Evolutionary conservation across 176 grass and related monocot species (phyloP).

Genomic region (Elaeis guineensis): DNA sequence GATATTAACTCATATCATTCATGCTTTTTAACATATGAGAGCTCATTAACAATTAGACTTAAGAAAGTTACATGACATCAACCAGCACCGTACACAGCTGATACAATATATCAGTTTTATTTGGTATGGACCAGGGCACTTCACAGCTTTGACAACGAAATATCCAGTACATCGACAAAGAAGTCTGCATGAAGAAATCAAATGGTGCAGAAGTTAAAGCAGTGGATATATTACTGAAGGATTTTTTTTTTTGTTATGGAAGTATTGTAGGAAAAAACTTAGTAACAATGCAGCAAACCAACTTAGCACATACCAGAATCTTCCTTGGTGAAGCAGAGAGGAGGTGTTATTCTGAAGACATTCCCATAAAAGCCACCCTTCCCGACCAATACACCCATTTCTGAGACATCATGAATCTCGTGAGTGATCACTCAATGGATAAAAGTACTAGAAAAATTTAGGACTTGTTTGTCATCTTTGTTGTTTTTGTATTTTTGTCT

Average conservation of each 20-base stretch:
- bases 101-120: too few species aligned
- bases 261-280: neutral
- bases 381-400: conserved; percentile 86
- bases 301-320: conserved; percentile 46
- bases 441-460: too few species aligned
- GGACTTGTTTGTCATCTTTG: too few species aligned
- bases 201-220: too few species aligned
- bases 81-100: too few species aligned
- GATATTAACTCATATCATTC: too few species aligned
- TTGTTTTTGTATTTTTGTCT: too few species aligned
- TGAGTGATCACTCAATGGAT: neutral
- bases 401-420: conserved; percentile 18
- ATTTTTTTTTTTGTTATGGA: neutral
- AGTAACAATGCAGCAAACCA: neutral
- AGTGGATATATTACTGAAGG: too few species aligned
- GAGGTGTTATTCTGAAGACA: conserved; percentile 95
- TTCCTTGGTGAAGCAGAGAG: conserved; percentile 87
- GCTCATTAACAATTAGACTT: too few species aligned
- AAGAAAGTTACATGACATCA: too few species aligned
- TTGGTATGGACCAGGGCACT: neutral
- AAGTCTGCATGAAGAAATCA: conserved; percentile 55
- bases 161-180: conserved; percentile 69
- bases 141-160: conserved; percentile 77
- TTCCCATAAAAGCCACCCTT: conserved; percentile 94
- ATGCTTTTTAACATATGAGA: too few species aligned